Conservation (phyloP, 2,329 filamentous ascomycete species). For the Ophiostoma ips region DNA sequence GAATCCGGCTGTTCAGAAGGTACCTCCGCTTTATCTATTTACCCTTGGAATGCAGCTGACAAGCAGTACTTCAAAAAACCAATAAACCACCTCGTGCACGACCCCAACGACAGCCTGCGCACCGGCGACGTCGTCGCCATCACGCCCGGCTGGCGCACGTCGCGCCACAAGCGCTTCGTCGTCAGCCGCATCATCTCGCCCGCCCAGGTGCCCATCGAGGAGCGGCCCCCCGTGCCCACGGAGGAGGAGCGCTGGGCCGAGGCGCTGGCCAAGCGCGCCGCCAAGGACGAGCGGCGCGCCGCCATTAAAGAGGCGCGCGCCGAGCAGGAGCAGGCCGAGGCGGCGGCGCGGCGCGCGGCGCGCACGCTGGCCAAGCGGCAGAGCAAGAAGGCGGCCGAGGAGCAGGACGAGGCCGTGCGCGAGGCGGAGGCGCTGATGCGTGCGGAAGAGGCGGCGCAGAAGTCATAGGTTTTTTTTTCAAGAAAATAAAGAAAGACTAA, state of each 20-base stretch:
- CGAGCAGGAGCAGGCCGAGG: constrained; percentile 1
- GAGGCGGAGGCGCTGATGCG: constrained; percentile 4
- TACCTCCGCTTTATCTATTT: constrained; percentile 20
- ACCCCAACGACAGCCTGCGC: constrained; percentile 59
- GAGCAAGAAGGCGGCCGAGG: not conserved
- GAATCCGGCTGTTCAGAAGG: constrained; percentile 62
- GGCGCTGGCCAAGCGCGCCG: constrained; percentile 38
- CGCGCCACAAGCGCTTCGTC: constrained; percentile 56
- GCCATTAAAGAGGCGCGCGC: constrained; percentile 17
- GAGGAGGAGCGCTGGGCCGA: constrained; percentile 45
- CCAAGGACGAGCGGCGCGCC: constrained; percentile 42
- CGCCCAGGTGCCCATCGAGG: constrained; percentile 45
- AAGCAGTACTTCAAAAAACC: constrained; percentile 49
- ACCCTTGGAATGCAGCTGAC: not conserved
- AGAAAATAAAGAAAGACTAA: not conserved
- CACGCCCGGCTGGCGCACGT: constrained; percentile 48
- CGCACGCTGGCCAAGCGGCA: constrained; percentile 5
- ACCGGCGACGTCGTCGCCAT: constrained; percentile 66
- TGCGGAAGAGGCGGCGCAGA: not conserved
- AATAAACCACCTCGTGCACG: constrained; percentile 58
- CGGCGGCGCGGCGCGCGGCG: constrained; percentile 5
- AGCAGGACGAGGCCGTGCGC: not conserved
- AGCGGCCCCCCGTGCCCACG: constrained; percentile 51
- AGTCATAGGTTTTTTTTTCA: too few relatives aligned
- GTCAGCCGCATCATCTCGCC: constrained; percentile 64